Evolutionary conservation across 164 flowering plant species (phyloP), one percentile per base, ranked within the genome.

Genomic region (Nelumbo lutea): DNA sequence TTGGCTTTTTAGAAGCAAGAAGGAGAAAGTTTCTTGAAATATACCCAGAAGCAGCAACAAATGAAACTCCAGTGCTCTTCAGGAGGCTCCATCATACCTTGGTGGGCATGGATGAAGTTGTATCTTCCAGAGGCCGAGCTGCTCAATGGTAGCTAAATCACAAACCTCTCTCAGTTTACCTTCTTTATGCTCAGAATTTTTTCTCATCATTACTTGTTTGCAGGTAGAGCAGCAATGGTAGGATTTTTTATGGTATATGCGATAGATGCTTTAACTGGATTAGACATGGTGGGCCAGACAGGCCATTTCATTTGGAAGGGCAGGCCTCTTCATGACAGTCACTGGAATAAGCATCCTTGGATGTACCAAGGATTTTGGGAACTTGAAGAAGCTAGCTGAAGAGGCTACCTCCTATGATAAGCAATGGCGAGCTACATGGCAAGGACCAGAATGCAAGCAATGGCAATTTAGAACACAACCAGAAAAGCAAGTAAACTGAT

Each of bases 201-300:
- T 10, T 27, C 45, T 62, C 44, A 5, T 27, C 45, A 2, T 42
- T 2, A 3, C 57, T 53, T 1, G 70, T 55, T 69, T 60, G 67
- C 79, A 86, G 93, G 88, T 39, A 66, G 86, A 68, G 87, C 89
- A 43, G 90, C 93, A 53, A 88, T 85, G 90, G 73, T 87, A 45
- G 90, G 93, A 58, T 87, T 88, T 77, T 88, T 87, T 73, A 77
- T 72, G 82, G 81, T 82, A 3, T 87, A 85, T 68, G 5, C 74
- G 10, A 84, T 86, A 47, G 90, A 88, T 75, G 81, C 58, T 10
- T 74, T 87, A 50, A 88, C 87, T 7, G 84, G 89, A 57, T 82
- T 88, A 2, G 86, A 80, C 43, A 51, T 86, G 68, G 89, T 88
- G 1, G 93, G 86, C 40, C 90, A 84, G 69, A 81, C 76, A 0